phyloP scores from a whole-genome alignment of 345 rosid genomes.

The Eutrema heterophyllum region DNA sequence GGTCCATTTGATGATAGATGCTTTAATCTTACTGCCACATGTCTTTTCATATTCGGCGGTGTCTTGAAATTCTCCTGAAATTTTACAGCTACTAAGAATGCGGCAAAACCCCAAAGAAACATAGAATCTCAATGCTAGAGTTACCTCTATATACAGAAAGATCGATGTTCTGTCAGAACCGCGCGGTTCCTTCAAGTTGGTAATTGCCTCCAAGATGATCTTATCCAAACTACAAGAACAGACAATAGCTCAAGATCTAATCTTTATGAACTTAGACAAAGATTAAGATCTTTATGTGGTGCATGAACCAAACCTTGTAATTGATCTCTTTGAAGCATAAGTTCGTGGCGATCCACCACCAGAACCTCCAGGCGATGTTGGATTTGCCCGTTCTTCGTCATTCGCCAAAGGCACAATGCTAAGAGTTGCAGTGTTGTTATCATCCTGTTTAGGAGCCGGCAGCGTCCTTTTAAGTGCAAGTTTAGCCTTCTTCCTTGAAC shows the following conservation, averaged over 20 bases:
- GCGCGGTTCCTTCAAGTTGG: constrained; percentile 68
- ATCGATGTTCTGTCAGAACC: constrained; percentile 87
- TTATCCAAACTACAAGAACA: constrained; percentile 65
- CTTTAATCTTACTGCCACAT: constrained; percentile 71
- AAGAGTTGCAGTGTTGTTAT: constrained; percentile 35
- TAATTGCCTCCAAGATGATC: constrained; percentile 72
- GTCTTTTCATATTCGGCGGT: constrained; percentile 67
- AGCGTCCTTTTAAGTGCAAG: constrained; percentile 61
- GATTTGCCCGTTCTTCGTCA: constrained; percentile 51
- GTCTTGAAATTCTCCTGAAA: constrained; percentile 72
- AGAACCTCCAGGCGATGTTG: constrained; percentile 52
- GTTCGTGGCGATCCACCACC: constrained; percentile 34
- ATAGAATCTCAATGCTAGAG: neutral
- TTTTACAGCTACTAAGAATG: constrained; percentile 15
- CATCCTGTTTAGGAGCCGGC: constrained; percentile 44
- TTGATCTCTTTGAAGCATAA: constrained; percentile 50
- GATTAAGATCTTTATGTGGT: neutral
- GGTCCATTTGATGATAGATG: constrained; percentile 67
- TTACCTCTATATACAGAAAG: constrained; percentile 75
- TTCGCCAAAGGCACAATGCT: constrained; percentile 33
- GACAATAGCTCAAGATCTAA: constrained; percentile 6
- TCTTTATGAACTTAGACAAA: neutral
- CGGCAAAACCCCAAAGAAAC: neutral
- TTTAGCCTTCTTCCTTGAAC: constrained; percentile 85
- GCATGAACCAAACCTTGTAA: constrained; percentile 48